Evolutionary conservation across 148 eudicot species (phyloP).

Genomic region (Rhododendron griersonianum): DNA sequence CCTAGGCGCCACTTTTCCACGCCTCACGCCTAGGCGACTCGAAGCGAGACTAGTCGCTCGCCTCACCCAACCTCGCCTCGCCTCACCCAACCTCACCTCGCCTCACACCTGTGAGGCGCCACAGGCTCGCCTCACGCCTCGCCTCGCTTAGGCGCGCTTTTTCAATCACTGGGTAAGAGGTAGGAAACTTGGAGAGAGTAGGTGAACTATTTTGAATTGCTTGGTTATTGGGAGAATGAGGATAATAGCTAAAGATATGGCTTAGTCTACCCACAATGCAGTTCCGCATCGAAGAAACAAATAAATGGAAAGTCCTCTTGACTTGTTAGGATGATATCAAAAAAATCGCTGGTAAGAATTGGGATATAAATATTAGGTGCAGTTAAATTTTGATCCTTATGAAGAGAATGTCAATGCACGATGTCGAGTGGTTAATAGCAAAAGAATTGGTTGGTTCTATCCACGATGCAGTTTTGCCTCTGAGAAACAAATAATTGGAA

Average conservation of each 20-base stretch:
- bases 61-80: no score
- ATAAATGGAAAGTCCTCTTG: not conserved
- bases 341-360: not conserved
- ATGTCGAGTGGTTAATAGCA: not conserved
- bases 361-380: not conserved
- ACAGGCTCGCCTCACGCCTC: no score
- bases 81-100: no score
- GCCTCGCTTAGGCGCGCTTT: no score
- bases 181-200: not conserved
- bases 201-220: not conserved
- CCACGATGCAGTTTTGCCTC: not conserved
- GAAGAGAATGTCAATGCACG: not conserved
- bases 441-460: not conserved
- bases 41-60: no score
- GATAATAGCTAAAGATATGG: not conserved
- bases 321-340: not conserved
- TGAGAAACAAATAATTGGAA: not conserved
- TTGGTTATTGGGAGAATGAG: not conserved
- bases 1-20: no score
- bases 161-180: not conserved
- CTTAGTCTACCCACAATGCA: not conserved
- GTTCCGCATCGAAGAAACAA: not conserved
- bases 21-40: no score
- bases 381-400: not conserved
- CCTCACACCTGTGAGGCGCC: no score